A percentile compares a stretch with the other conserved stretches of the same genome.
These are phyloP conservation scores for Talaromyces islandicus DNA, from an alignment of 2,329 filamentous ascomycete species.

Conservation along the genomic window DNA sequence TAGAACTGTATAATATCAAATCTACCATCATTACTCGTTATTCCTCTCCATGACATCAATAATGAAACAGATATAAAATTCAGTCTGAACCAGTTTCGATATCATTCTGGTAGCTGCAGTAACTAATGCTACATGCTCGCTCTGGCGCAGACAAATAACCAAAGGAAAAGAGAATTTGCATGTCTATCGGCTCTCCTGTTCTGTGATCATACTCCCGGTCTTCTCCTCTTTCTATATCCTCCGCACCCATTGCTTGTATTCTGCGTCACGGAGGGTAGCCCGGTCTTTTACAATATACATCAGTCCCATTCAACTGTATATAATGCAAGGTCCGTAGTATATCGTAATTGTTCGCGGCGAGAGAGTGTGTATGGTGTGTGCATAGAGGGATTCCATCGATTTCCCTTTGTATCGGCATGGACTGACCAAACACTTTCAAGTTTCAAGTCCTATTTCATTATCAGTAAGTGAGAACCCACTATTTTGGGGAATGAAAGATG, in stretches of 20 bases:
- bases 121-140: not conserved
- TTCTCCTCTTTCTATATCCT: not conserved
- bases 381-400: not conserved
- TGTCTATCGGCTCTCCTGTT: not conserved
- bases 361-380: not conserved
- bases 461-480: not conserved
- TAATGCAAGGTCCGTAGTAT: not conserved
- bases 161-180: not conserved
- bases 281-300: not conserved
- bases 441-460: slow-evolving; percentile 7
- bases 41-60: not conserved
- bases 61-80: not conserved
- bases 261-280: not conserved
- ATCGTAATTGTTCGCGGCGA: not conserved
- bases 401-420: not conserved
- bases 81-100: not conserved
- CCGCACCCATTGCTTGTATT: not conserved
- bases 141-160: not conserved
- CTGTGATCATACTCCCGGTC: not conserved
- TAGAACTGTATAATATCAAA: slow-evolving; percentile 15
- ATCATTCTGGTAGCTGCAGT: not conserved
- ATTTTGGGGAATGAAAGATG: not conserved
- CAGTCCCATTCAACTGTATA: not conserved
- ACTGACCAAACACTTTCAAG: not conserved
- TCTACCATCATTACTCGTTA: slow-evolving; percentile 17